phyloP scores from a whole-genome alignment of 306 rosid genomes.

The Myrica gale region DNA sequence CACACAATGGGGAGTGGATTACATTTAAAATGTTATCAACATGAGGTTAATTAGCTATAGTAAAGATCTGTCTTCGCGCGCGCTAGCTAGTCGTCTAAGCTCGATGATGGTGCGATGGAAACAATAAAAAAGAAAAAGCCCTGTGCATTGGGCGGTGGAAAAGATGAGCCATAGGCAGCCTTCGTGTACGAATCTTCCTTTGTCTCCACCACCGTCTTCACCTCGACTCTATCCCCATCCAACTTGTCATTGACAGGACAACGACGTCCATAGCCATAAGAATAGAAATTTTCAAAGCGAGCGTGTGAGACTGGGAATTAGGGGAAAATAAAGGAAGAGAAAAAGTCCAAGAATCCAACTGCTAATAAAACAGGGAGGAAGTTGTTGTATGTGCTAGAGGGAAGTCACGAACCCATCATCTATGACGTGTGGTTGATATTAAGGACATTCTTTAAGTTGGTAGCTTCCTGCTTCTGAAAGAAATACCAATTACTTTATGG shows the following conservation, averaged over 20 bases:
- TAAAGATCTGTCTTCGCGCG: no score
- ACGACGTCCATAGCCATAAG: constrained; percentile 10
- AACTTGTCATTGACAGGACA: neutral
- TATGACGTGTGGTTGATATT: no score
- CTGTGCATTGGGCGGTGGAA: constrained; percentile 38
- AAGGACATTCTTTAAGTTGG: no score
- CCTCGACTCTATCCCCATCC: neutral
- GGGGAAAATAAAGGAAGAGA: neutral
- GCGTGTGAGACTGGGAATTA: neutral
- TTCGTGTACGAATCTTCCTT: constrained; percentile 44
- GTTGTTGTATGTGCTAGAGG: neutral
- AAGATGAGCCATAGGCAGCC: constrained; percentile 15
- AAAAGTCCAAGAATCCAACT: neutral
- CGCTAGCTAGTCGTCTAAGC: no score
- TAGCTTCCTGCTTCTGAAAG: no score
- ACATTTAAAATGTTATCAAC: constrained; percentile 12
- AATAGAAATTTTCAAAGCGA: constrained; percentile 5
- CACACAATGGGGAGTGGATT: neutral
- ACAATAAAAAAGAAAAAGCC: constrained; percentile 18
- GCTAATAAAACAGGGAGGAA: neutral
- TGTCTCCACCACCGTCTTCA: constrained; percentile 23
- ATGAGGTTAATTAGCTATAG: neutral
- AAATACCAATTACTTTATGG: no score
- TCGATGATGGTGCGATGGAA: neutral
- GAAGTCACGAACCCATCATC: neutral